Percentiles rank a stretch among this genome's conserved stretches.
Conservation (phyloP, 2,329 filamentous ascomycete species). For the Fusarium subtropicale region DNA sequence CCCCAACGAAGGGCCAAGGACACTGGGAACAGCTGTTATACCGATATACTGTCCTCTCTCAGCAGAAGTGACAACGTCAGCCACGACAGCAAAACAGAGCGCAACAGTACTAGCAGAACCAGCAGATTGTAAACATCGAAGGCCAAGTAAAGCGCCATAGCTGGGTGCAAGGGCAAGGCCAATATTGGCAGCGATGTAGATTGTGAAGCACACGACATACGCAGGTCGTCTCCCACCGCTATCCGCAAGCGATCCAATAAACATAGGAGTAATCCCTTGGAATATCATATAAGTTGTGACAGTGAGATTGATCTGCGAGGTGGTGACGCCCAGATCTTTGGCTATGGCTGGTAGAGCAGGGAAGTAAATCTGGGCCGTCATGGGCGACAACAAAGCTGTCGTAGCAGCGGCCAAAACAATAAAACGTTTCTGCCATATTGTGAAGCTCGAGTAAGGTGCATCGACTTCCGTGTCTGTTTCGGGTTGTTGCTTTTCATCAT, state of each 20-base stretch:
- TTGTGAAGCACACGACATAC: constrained; percentile 63
- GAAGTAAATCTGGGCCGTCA: constrained; percentile 65
- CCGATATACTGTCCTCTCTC: constrained; percentile 72
- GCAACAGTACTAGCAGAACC: constrained; percentile 71
- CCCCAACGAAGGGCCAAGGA: constrained; percentile 62
- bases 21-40: constrained; percentile 60
- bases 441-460: constrained; percentile 54
- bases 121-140: constrained; percentile 68
- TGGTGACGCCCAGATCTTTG: constrained; percentile 58
- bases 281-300: constrained; percentile 70
- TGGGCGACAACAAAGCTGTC: constrained; percentile 59
- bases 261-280: constrained; percentile 68
- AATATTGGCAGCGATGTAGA: constrained; percentile 66
- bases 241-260: constrained; percentile 68
- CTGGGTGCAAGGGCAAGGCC: constrained; percentile 62
- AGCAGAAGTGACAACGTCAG: constrained; percentile 70
- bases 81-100: constrained; percentile 68
- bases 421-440: constrained; percentile 55
- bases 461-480: neutral
- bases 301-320: constrained; percentile 60
- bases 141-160: constrained; percentile 63
- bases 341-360: constrained; percentile 64
- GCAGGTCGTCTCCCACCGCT: constrained; percentile 64
- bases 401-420: constrained; percentile 56
- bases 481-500: constrained; percentile 25